Percentiles rank a stretch among this genome's conserved stretches.
phyloP scores from a whole-genome alignment of 2,329 filamentous ascomycete genomes.

The Exophiala sideris region DNA sequence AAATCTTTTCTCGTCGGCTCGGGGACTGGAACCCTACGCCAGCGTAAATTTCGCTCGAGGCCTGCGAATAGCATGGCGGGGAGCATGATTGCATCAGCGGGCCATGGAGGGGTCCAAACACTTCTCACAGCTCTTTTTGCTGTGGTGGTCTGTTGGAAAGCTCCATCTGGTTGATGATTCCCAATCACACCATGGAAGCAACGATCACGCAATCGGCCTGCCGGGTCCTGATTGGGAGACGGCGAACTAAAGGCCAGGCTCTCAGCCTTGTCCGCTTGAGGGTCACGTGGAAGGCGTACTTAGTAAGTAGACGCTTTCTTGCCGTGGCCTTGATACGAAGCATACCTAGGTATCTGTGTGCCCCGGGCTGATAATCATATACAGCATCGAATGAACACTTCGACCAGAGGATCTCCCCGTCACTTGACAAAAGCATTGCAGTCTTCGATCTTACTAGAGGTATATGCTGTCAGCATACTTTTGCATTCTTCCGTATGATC shows the following conservation, averaged over 20 bases:
- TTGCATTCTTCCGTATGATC: not conserved
- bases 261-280: not conserved
- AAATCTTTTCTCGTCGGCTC: constrained; percentile 15
- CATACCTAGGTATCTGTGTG: too few species aligned
- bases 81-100: constrained; percentile 19
- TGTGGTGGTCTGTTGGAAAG: too few species aligned
- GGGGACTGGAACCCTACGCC: constrained; percentile 3
- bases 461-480: not conserved
- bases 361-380: too few species aligned
- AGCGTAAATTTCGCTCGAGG: constrained; percentile 7
- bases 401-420: too few species aligned
- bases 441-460: too few species aligned
- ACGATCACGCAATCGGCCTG: constrained; percentile 12
- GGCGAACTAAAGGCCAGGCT: not conserved
- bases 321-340: too few species aligned
- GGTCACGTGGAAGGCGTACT: too few species aligned
- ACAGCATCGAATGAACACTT: too few species aligned
- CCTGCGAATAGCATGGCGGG: constrained; percentile 13
- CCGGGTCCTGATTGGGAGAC: not conserved
- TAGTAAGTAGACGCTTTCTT: too few species aligned
- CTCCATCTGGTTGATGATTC: too few species aligned
- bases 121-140: too few species aligned
- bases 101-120: not conserved
- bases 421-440: too few species aligned
- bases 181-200: not conserved